A percentile compares a stretch with the other conserved stretches of the same genome.
These are phyloP conservation scores for Solanum chiquidenum DNA, from an alignment of 257 asterid species.

Conservation along the genomic window DNA sequence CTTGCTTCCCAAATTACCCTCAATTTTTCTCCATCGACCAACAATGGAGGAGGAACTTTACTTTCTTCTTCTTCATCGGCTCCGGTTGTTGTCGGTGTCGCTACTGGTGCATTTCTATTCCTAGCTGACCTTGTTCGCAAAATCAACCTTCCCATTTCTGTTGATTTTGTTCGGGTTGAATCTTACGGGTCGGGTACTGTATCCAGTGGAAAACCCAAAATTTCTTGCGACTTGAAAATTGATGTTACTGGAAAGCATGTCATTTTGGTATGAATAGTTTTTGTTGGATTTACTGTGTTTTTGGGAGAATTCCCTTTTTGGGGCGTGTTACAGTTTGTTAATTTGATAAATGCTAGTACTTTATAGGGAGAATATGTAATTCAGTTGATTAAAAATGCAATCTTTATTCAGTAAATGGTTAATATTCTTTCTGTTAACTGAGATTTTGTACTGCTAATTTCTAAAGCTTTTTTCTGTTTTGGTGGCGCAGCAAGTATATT, in stretches of 20 bases:
- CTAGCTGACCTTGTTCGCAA: constrained; percentile 77
- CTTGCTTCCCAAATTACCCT: constrained; percentile 54
- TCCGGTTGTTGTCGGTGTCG: constrained; percentile 81
- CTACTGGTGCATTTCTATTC: constrained; percentile 84
- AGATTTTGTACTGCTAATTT: not conserved
- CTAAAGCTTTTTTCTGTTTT: too few relatives aligned
- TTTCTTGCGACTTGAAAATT: constrained; percentile 58
- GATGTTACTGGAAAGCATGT: constrained; percentile 76
- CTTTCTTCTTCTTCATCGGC: not conserved
- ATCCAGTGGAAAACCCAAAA: constrained; percentile 56
- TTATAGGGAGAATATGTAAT: not conserved
- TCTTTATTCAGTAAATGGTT: not conserved
- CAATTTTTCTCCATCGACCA: constrained; percentile 21
- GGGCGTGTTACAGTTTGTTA: not conserved
- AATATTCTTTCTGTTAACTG: not conserved
- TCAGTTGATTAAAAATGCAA: not conserved
- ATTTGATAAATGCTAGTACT: too few relatives aligned
- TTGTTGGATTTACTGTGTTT: not conserved
- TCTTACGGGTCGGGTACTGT: constrained; percentile 83
- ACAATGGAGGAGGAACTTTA: not conserved
- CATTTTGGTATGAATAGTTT: constrained; percentile 33
- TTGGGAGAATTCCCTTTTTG: not conserved
- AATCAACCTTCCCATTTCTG: constrained; percentile 47
- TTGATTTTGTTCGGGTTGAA: constrained; percentile 69
- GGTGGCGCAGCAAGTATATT: too few relatives aligned